Percentiles rank a stretch among this genome's conserved stretches.
phyloP scores from a whole-genome alignment of 805 yeast genomes.

The Wickerhamomyces chaumierensis region DNA sequence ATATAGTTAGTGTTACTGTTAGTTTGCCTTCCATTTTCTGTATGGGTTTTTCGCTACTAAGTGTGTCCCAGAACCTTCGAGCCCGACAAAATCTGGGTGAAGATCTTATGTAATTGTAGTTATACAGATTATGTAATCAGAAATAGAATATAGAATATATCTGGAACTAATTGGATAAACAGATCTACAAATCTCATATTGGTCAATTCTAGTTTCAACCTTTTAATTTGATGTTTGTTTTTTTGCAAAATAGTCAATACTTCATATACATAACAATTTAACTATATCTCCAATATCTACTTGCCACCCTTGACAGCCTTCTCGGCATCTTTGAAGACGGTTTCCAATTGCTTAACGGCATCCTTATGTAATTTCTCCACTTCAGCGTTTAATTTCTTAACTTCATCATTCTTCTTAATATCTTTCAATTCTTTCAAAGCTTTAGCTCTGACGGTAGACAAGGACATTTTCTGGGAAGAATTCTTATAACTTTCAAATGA shows the following conservation, averaged over 20 bases:
- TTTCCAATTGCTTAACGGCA: slow-evolving; percentile 46
- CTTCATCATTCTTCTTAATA: slow-evolving; percentile 40
- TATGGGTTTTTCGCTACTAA: too few relatives aligned
- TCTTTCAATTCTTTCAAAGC: slow-evolving; percentile 44
- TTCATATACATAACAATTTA: too few relatives aligned
- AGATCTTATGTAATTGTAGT: too few relatives aligned
- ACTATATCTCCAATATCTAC: neutral
- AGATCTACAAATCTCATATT: too few relatives aligned
- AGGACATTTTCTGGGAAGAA: slow-evolving; percentile 32
- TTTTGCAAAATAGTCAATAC: neutral
- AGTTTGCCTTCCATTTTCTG: neutral
- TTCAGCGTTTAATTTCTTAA: slow-evolving; percentile 42
- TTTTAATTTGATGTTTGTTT: too few relatives aligned
- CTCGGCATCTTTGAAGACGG: slow-evolving; percentile 45
- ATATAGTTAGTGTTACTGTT: too few relatives aligned
- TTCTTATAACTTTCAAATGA: slow-evolving; percentile 52
- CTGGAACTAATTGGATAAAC: too few relatives aligned
- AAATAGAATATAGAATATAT: too few relatives aligned
- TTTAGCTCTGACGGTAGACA: slow-evolving; percentile 47
- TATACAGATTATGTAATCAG: too few relatives aligned
- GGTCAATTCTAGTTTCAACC: too few relatives aligned
- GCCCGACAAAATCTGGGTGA: too few relatives aligned
- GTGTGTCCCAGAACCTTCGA: too few relatives aligned
- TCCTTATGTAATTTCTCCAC: slow-evolving; percentile 64
- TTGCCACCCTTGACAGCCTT: slow-evolving; percentile 21